Base-by-base conservation (phyloP, 305 asterid species). In the Withania somnifera region DNA sequence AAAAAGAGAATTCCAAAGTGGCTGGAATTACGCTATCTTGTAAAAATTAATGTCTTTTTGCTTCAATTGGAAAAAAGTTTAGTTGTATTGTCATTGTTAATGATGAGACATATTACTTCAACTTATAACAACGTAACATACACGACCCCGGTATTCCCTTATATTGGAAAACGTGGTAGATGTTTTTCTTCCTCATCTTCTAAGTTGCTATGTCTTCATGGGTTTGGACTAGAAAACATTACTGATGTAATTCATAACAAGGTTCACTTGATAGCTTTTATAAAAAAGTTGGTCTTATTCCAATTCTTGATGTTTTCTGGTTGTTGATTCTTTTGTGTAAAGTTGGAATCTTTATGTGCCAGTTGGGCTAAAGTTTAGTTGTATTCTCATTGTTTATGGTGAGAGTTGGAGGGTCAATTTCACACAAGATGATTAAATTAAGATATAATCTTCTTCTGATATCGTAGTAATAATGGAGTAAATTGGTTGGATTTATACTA, bases 241-340 rank as follows among this genome's bases (percentile, higher is more conserved):
- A 79, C 88, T 82, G 93, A 87, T 47, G 85, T 95, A 38, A 17
- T 91, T 6, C 97, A 95, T 36, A 95, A 95, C 86, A 95, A 91
- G 96, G 98, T 92, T 61, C 26, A 67, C 13, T 36, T 50, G n/a
- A 67, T 28, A 64, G 14, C 24, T 36, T 64, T 20, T 20, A 15
- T 34, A 13, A 9, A 4, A 0, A 34, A 4, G 3, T 1, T 34
- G 3, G 38, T 34, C 38, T 34, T 34, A 19, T 57, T 45, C 10
- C 54, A 50, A 24, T 58, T 58, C n/a, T 58, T 58, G 36, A 11
- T 58, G 0, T 24, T 58, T 58, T 2, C 10, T 11, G 28, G 24
- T 58, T 58, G 67, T 58, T 58, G 67, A 17, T 24, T 58, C 67
- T 57, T 22, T 57, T 22, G n/a, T 10, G 66, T 11, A 58, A 58